Evolutionary conservation across 495 filamentous ascomycete genomes (phyloP).

Genomic region (Talaromyces adpressus): DNA sequence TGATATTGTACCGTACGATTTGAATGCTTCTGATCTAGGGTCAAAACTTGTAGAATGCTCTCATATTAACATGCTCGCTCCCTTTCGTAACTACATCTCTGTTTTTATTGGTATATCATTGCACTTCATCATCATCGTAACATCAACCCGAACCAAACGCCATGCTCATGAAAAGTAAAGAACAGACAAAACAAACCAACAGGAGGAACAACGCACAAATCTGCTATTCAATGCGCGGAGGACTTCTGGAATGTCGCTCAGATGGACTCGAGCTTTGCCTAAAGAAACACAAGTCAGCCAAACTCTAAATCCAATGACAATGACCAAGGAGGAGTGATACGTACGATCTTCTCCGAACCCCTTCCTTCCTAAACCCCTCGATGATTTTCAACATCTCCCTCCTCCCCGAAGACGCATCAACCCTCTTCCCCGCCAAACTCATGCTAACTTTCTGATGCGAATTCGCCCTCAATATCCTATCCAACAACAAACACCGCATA

Average conservation of each 20-base stretch:
- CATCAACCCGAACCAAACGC: neutral
- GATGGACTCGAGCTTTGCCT: constrained; percentile 31
- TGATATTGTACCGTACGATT: too few species aligned
- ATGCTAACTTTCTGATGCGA: constrained; percentile 81
- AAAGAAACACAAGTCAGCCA: neutral
- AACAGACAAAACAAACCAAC: neutral
- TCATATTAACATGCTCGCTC: neutral
- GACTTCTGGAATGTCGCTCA: constrained; percentile 34
- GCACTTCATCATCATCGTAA: neutral
- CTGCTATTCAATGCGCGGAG: constrained; percentile 36
- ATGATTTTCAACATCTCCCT: constrained; percentile 89
- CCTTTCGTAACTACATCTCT: neutral
- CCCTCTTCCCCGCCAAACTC: constrained; percentile 72
- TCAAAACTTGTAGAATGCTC: too few species aligned
- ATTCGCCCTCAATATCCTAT: constrained; percentile 69
- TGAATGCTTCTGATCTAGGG: too few species aligned
- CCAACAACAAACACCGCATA: constrained; percentile 83
- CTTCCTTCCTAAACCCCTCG: constrained; percentile 73
- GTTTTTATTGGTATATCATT: neutral
- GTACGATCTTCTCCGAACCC: constrained; percentile 70
- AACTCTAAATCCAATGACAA: too few species aligned
- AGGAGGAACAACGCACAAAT: neutral
- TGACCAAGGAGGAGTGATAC: constrained; percentile 32
- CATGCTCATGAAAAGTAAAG: neutral
- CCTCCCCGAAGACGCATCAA: constrained; percentile 67